Percentiles rank a stretch among this genome's conserved stretches.
These are phyloP conservation scores for Eutypella sp. DNA, from an alignment of 2,329 filamentous ascomycete genomes.

Conservation along the genomic window DNA sequence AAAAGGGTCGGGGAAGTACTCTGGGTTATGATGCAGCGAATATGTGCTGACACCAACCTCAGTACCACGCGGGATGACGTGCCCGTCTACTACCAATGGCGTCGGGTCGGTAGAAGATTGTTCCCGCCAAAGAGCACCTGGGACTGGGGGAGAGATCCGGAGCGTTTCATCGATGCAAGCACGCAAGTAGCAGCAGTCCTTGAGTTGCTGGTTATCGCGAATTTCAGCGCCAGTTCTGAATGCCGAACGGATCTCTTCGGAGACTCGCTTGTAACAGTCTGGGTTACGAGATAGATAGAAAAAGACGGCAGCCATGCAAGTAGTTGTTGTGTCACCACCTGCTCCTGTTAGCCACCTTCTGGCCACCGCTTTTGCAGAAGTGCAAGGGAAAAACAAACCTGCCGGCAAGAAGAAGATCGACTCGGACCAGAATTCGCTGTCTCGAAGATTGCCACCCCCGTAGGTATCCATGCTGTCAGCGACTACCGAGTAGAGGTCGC, in stretches of 20 bases:
- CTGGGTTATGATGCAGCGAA: constrained; percentile 2
- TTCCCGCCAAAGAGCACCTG: constrained; percentile 4
- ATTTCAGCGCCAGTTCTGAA: constrained; percentile 3
- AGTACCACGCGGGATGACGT: constrained; percentile 2
- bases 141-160: constrained; percentile 6
- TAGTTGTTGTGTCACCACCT: constrained; percentile 1
- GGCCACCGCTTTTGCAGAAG: background rate
- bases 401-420: constrained; percentile 1
- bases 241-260: constrained; percentile 3
- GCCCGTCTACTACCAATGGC: background rate
- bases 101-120: background rate
- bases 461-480: background rate
- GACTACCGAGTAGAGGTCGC: background rate
- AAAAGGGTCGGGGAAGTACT: constrained; percentile 7
- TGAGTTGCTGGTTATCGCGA: background rate
- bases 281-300: constrained; percentile 14
- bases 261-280: constrained; percentile 4
- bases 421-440: constrained; percentile 1
- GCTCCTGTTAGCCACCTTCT: background rate
- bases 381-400: background rate
- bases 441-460: background rate
- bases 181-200: constrained; percentile 4
- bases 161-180: constrained; percentile 8
- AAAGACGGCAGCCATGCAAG: constrained; percentile 2
- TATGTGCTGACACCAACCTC: constrained; percentile 4